Evolutionary conservation across 1,284 basidiomycete genomes (phyloP), one percentile per base, ranked within the genome.

Genomic region (Trichosporon asahii): DNA sequence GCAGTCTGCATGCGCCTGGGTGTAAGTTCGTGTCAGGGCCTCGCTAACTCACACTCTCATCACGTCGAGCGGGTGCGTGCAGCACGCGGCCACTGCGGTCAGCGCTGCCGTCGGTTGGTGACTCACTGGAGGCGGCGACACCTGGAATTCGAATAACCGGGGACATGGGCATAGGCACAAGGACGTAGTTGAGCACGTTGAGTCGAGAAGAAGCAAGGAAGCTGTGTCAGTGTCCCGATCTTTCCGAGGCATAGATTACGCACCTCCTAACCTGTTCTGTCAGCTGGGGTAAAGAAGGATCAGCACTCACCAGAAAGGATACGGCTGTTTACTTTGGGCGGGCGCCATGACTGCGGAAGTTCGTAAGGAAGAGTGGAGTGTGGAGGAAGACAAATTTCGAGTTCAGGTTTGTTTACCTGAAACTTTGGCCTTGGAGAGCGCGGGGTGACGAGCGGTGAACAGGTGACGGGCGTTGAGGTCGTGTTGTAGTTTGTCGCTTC

Each of bases 11-110:
- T 77, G n/a, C 81, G 80, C 15, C 82, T 83, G 40, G 18, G 11
- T 7, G 35, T 68, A 33, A 68, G 67, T 49, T 25, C 11, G 12
- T n/a, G 8, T 8, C 9, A 18, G 55, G 11, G 21, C 18, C 15
- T 27, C 4, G 21, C 29, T 12, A 44, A 71, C 82, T 66, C 71
- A 93, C 92, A 94, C 91, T 88, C 93, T 91, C 70, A 91, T 90
- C 68, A 94, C 85, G 82, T 95, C 93, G 64, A 94, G 83, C 33
- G 93, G 93, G 84, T 95, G 93, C 0, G 92, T 94, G 79, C 88
- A 91, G 76, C 88, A 90, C 66, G 92, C 90, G 49, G 93, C 92
- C 89, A 94, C 92, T 94, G 72, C 7, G 29, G 60, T 66, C 23
- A 60, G 53, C 55, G 40, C 12, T 70, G 65, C 6, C 18, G n/a